These are phyloP conservation scores for Asterophora parasitica DNA, from an alignment of 768 basidiomycete species.

Conservation along the genomic window DNA sequence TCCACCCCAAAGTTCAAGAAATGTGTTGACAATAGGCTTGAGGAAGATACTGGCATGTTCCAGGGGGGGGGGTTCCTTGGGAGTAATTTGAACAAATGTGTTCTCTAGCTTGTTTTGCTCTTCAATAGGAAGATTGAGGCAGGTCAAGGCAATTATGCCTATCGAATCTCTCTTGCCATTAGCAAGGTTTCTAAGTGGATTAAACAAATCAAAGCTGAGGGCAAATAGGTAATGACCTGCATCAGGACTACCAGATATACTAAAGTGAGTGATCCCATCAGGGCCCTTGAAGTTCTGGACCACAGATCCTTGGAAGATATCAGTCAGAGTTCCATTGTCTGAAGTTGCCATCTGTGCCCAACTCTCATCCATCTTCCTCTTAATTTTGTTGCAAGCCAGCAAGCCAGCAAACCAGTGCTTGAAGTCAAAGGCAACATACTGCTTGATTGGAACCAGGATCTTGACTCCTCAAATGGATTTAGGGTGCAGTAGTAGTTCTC, in stretches of 20 bases:
- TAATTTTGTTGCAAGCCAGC: conserved; percentile 19
- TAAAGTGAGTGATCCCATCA: conserved; percentile 14
- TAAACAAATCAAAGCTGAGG: conserved; percentile 26
- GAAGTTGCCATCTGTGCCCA: conserved; percentile 2
- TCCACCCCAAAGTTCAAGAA: conserved; percentile 16
- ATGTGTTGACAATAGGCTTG: conserved; percentile 23
- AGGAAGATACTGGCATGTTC: conserved; percentile 22
- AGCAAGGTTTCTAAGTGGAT: conserved; percentile 1
- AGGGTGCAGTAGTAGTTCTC: too few relatives aligned
- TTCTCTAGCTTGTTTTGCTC: conserved; percentile 28
- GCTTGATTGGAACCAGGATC: conserved; percentile 10
- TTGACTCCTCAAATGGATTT: too few relatives aligned
- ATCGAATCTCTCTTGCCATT: conserved; percentile 21
- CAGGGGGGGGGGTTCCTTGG: conserved; percentile 29
- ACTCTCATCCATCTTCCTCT: conserved; percentile 20
- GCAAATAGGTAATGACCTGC: conserved; percentile 24
- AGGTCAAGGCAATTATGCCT: conserved; percentile 28
- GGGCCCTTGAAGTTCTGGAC: conserved; percentile 17
- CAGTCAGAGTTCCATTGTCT: conserved; percentile 7
- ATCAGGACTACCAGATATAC: conserved; percentile 7
- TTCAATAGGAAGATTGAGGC: conserved; percentile 30
- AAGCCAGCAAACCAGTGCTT: conserved; percentile 25
- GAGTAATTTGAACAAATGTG: conserved; percentile 27
- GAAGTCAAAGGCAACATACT: conserved; percentile 20
- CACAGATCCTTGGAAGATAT: conserved; percentile 23